phyloP scores from a whole-genome alignment of 768 basidiomycete genomes.

The Suillus clintonianus region DNA sequence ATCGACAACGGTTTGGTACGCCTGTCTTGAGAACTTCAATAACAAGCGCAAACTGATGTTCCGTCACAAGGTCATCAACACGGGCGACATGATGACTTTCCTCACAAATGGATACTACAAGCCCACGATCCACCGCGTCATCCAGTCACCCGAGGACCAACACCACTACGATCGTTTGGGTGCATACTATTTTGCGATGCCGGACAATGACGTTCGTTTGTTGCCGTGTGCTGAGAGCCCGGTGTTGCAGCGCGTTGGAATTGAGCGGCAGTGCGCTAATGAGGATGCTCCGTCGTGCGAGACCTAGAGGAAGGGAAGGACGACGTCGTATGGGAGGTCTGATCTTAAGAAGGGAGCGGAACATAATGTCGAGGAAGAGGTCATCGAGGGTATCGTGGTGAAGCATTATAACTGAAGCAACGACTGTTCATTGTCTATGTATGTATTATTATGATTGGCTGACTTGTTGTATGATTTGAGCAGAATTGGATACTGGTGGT shows the following conservation, averaged over 20 bases:
- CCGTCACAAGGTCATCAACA: too few relatives aligned
- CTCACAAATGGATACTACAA: too few relatives aligned
- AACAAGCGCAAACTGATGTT: too few relatives aligned
- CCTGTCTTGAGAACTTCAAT: too few relatives aligned
- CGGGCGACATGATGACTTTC: too few relatives aligned
- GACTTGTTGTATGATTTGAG: background rate
- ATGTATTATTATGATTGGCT: background rate
- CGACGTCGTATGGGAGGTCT: constrained; percentile 30
- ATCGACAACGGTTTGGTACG: constrained; percentile 37
- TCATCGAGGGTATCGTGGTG: too few relatives aligned
- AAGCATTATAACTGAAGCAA: constrained; percentile 33
- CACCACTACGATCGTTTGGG: too few relatives aligned
- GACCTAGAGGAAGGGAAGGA: constrained; percentile 32
- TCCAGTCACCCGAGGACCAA: too few relatives aligned
- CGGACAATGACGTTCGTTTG: constrained; percentile 32
- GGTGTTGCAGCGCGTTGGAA: constrained; percentile 33
- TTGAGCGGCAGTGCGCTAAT: constrained; percentile 25
- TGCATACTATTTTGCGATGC: constrained; percentile 38
- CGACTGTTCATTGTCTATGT: too few relatives aligned
- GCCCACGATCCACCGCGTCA: too few relatives aligned
- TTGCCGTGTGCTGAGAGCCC: constrained; percentile 31
- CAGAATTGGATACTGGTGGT: too few relatives aligned
- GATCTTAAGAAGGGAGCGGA: constrained; percentile 28
- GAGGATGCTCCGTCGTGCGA: constrained; percentile 30
- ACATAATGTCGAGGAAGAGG: too few relatives aligned